Base-by-base conservation (phyloP, 768 basidiomycete genomes). In the Leccinum broughii region DNA sequence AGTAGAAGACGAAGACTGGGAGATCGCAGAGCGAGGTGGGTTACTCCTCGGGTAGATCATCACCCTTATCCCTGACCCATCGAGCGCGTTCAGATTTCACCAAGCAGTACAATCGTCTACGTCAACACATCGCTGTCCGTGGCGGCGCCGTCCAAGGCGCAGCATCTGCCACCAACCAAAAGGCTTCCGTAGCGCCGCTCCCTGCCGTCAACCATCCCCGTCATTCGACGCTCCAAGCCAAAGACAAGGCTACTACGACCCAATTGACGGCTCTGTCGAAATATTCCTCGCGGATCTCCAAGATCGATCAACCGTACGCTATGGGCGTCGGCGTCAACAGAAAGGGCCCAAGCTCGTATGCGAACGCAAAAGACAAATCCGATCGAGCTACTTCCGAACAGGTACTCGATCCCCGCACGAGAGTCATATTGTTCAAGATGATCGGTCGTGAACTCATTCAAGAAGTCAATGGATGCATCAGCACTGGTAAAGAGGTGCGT, bases 301-400 rank as follows among this genome's bases (percentile, higher is more conserved):
- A 86, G 67, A 87, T 97, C 59, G 88, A 92, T 64, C 80, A 81
- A 26, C 87, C 91, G 8, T 92, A 92, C 71, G 74, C 78, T 58
- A 71, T 83, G 60, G 79, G 83, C 15, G 88, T 88, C 0, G 88
- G 93, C 9, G 86, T 95, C 35, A 98, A 98, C 66, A 83, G 94
- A 64, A 99, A 99, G 72, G 93, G 94, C 0, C 94, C 93, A 1
- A 90, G 87, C 63, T 89, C 93, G 4, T 84, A 85, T 60, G 92
- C 93, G 6, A 94, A 94, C 69, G 76, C 85, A 68, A 98, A 98
- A 76, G 97, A 99, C 76, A 98, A 98, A 75, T 88, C 90, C 50
- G 97, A 99, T 77, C 84, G 97, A 32, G 97, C 97, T 3, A 99
- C 97, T 14, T 93, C 84, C 51, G 97, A 99, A 73, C 97, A 98